Conservation (phyloP, 352 stramenopile genomes). For the Phytophthora sp. region DNA sequence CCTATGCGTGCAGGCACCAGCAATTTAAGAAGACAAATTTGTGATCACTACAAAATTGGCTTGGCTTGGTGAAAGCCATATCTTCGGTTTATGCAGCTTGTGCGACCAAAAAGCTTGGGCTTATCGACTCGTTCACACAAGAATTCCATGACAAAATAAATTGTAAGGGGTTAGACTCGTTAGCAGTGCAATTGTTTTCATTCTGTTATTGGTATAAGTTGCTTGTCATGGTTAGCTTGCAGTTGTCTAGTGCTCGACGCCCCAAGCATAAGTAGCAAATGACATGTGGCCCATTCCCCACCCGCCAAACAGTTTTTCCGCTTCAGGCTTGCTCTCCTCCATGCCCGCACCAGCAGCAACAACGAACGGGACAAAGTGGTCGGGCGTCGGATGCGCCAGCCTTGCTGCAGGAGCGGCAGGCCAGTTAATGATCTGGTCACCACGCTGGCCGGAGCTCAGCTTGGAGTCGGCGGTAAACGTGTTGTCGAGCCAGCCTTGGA, state of each 20-base stretch:
- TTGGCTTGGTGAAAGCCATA: background rate
- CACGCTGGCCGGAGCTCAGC: constrained; percentile 29
- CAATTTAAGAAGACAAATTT: too few species aligned
- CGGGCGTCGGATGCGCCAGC: constrained; percentile 49
- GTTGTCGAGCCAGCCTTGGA: constrained; percentile 45
- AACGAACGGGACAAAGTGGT: constrained; percentile 65
- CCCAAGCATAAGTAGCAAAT: constrained; percentile 49
- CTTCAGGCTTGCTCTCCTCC: constrained; percentile 41
- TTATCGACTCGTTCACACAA: too few species aligned
- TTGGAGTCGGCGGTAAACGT: constrained; percentile 31
- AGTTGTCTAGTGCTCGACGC: constrained; percentile 39
- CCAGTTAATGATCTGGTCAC: constrained; percentile 48
- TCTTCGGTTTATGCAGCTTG: too few species aligned
- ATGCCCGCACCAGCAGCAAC: constrained; percentile 54
- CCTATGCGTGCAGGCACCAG: background rate
- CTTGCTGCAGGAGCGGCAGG: constrained; percentile 32
- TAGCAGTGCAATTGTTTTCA: background rate
- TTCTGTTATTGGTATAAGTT: constrained; percentile 5
- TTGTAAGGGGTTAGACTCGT: too few species aligned
- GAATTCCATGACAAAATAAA: too few species aligned
- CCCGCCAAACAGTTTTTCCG: constrained; percentile 41
- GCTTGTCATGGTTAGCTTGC: constrained; percentile 3
- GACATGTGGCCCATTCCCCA: constrained; percentile 54
- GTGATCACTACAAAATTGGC: constrained; percentile 1
- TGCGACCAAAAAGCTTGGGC: too few species aligned